These are phyloP conservation scores for Trebouxia gelatinosa DNA, from an alignment of 163 green algal species.

Conservation along the genomic window DNA sequence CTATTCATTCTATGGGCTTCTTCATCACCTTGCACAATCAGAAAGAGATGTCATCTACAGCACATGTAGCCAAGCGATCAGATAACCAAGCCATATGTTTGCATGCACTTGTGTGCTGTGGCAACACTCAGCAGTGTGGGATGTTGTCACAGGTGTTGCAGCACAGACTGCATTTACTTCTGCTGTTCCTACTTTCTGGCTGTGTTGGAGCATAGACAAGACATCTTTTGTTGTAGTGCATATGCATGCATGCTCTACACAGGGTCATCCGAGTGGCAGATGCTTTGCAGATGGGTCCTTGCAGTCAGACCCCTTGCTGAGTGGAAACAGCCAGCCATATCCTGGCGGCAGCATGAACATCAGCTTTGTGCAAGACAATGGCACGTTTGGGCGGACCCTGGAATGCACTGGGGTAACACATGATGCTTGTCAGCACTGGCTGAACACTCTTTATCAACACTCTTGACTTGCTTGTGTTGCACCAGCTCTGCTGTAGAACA, in stretches of 20 bases:
- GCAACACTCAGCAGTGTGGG: neutral
- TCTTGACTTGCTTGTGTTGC: neutral
- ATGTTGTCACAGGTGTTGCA: neutral
- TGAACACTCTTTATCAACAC: neutral
- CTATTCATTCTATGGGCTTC: no score
- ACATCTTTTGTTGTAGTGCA: no score
- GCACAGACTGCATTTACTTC: neutral
- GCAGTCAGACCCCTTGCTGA: neutral
- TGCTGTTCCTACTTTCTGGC: neutral
- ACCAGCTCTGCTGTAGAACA: neutral
- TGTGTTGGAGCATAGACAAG: neutral
- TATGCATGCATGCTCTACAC: no score
- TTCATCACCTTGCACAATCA: no score
- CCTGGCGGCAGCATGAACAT: neutral
- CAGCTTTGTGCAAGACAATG: neutral
- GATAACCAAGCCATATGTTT: no score
- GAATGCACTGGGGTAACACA: neutral
- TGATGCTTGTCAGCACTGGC: no score
- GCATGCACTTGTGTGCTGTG: neutral
- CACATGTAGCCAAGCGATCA: no score
- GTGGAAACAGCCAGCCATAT: neutral
- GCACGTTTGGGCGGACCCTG: constrained; percentile 4
- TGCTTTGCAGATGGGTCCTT: constrained; percentile 5
- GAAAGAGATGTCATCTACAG: no score
- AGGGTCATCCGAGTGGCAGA: no score